phyloP scores from a whole-genome alignment of 2,329 filamentous ascomycete species.

The Colletotrichum cuscutae region DNA sequence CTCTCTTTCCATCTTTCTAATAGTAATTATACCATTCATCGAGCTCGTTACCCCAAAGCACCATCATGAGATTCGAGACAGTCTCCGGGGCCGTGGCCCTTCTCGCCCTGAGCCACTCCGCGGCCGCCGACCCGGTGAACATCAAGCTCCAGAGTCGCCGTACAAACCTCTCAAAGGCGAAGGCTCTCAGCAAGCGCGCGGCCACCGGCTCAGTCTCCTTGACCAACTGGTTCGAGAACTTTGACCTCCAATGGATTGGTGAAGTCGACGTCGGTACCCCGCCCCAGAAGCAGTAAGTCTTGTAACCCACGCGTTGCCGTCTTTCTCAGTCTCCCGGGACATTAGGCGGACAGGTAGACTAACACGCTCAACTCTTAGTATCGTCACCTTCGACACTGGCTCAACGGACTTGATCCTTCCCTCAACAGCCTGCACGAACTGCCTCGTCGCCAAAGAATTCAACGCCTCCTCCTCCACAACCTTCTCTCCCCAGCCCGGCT shows the following conservation, averaged over 20 bases:
- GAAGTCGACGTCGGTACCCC: constrained; percentile 2
- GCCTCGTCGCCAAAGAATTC: constrained; percentile 39
- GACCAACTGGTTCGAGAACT: constrained; percentile 16
- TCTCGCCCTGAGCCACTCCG: background rate
- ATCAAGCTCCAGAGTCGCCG: background rate
- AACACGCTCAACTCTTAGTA: constrained; percentile 35
- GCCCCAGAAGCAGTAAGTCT: constrained; percentile 4
- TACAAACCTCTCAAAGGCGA: background rate
- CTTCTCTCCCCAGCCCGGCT: constrained; percentile 39
- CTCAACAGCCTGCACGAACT: constrained; percentile 42
- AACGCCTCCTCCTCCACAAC: constrained; percentile 42
- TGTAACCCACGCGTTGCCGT: background rate
- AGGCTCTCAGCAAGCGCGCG: background rate
- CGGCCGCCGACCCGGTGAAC: background rate
- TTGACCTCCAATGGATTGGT: constrained; percentile 13
- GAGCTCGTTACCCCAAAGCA: background rate
- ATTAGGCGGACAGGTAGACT: background rate
- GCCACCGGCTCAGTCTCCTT: background rate
- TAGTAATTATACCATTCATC: background rate
- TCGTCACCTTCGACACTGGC: constrained; percentile 46
- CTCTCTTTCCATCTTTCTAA: background rate
- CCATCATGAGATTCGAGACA: background rate
- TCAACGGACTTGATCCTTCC: constrained; percentile 43
- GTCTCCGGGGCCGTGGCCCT: background rate
- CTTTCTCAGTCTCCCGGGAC: no score